Base-by-base conservation (phyloP, 805 yeast species). In the Hanseniaspora thailandica region DNA sequence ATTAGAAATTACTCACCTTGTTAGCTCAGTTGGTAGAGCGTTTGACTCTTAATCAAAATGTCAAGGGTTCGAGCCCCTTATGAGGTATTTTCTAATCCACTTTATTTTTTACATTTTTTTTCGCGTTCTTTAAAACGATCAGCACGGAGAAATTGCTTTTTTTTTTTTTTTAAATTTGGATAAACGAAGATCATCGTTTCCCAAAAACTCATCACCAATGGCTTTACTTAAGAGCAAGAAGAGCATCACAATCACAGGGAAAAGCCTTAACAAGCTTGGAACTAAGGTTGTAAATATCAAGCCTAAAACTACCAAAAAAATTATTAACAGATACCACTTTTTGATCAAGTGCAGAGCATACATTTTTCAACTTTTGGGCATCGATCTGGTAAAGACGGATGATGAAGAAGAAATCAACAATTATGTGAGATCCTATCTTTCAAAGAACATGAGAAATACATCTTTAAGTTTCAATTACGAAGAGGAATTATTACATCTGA, bases 251-350 rank as follows among this genome's bases (percentile, higher is more conserved):
- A 66, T 69, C 17, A 66, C 70, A 13, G 72, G 73, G 23, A 58
- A 58, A 36, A 54, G 55, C 3, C 61, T 62, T 43, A 65, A 66
- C 25, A 67, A 66, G 44, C 62, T 62, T 55, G 56, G 59, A 50
- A 58, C 61, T 39, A 62, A 67, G 28, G 63, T 65, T 8, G 80
- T 82, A 2, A 71, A 71, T 7, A 71, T 82, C 53, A 86, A 82
- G 65, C 95, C 87, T 3, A 73, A 75, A 43, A 72, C 78, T 60
- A 83, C 95, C 0, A 71, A 96, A 46, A 80, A 77, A 60, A 72
- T 89, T 20, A 89, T 89, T 26, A 74, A 96, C 53, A 66, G 87
- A 38, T 87, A 78, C 58, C 97, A 88, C 65, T 75, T 78, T 1
- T 69, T 89, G 15, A 73, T 82, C 54, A 85, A 82, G 59, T 74